A percentile compares a stretch with the other conserved stretches of the same genome.
Evolutionary conservation across 1,284 basidiomycete species (phyloP).

Genomic region (Cystobasidium pallidum): DNA sequence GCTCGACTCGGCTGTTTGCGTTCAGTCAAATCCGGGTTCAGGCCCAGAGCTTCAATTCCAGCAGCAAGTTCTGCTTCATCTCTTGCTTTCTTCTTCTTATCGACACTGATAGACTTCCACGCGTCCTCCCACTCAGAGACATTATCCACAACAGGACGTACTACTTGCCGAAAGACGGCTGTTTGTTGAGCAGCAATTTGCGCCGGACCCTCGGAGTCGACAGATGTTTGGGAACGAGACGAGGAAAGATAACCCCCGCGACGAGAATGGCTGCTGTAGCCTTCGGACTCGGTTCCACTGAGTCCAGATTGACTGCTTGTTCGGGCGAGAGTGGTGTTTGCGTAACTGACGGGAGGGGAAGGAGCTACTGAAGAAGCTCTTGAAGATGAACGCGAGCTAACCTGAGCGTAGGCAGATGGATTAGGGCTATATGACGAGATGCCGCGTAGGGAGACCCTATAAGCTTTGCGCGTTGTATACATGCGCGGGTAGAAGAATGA

Average conservation of each 20-base stretch:
- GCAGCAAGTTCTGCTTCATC: constrained; percentile 28
- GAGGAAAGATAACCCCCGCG: not conserved
- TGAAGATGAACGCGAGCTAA: constrained; percentile 3
- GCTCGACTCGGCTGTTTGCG: not conserved
- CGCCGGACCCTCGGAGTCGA: not conserved
- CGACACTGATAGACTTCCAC: not conserved
- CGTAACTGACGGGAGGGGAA: constrained; percentile 3
- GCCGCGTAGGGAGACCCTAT: no score
- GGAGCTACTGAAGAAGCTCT: constrained; percentile 1
- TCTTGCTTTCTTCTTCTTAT: not conserved
- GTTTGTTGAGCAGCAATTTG: constrained; percentile 4
- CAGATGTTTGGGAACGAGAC: constrained; percentile 10
- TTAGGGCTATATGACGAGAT: not conserved
- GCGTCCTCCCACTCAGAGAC: constrained; percentile 14
- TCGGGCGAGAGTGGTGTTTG: not conserved
- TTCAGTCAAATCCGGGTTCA: constrained; percentile 15
- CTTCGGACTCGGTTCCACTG: constrained; percentile 1
- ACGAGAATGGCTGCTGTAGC: not conserved
- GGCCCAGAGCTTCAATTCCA: constrained; percentile 16
- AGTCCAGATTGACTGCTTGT: constrained; percentile 9
- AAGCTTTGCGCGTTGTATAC: no score
- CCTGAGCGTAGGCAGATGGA: not conserved
- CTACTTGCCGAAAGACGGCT: not conserved
- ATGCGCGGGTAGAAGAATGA: not conserved
- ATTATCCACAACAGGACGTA: not conserved